A percentile compares a stretch with the other conserved stretches of the same genome.
Conservation (phyloP, 2,329 filamentous ascomycete genomes). For the Elsinoe perseae region DNA sequence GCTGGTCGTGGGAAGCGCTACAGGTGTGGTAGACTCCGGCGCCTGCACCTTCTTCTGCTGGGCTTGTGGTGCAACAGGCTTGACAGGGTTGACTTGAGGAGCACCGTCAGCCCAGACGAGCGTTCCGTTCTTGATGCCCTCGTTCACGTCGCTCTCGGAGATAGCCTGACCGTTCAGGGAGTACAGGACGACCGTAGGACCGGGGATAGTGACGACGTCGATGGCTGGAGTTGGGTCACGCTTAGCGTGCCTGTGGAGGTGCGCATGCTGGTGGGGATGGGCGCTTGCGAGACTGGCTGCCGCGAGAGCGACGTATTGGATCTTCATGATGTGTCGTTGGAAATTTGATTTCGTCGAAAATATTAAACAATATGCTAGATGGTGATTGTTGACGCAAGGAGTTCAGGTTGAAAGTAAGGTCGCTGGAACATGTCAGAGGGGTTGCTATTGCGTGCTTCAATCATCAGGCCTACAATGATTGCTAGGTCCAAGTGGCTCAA, state of each 20-base stretch:
- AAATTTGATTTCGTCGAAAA: background rate
- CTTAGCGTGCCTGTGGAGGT: slow-evolving; percentile 51
- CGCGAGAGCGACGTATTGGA: slow-evolving; percentile 20
- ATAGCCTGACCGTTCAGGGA: slow-evolving; percentile 59
- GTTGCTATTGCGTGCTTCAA: background rate
- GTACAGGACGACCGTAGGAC: slow-evolving; percentile 62
- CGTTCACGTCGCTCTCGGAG: slow-evolving; percentile 55
- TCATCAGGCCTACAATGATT: background rate
- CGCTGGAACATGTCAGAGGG: background rate
- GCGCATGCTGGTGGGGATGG: slow-evolving; percentile 47
- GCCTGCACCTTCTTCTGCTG: slow-evolving; percentile 16
- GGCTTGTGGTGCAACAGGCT: slow-evolving; percentile 26
- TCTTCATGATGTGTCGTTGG: background rate
- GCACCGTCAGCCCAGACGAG: slow-evolving; percentile 54
- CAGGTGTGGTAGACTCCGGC: slow-evolving; percentile 20
- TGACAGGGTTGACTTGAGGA: slow-evolving; percentile 23
- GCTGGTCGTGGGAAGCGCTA: slow-evolving; percentile 28
- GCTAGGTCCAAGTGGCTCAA: background rate
- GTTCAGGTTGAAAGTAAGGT: background rate
- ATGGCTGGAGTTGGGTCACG: slow-evolving; percentile 42
- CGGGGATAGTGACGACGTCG: slow-evolving; percentile 49
- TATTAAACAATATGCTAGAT: slow-evolving; percentile 14
- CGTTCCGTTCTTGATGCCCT: slow-evolving; percentile 62
- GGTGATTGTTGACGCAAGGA: background rate
- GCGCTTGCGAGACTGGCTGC: slow-evolving; percentile 44